Base-by-base conservation (phyloP, 306 rosid genomes). In the Argentina anserina region DNA sequence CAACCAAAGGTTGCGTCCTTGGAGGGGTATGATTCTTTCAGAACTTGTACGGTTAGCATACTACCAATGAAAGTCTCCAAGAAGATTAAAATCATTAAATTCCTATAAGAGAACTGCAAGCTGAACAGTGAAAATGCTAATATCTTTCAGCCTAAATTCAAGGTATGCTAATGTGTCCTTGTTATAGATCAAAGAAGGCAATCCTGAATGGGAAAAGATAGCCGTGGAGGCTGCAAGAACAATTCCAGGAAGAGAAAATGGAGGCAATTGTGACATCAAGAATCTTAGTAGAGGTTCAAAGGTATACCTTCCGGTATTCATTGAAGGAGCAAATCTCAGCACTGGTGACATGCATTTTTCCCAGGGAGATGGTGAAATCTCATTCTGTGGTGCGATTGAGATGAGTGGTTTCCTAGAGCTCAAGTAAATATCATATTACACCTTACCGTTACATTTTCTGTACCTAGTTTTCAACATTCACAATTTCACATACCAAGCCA, bases 331-430 rank as follows among this genome's bases (percentile, higher is more conserved):
- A 70, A 94, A 94, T 81, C 86, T 94, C 45, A 94, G 98, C 78
- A 83, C 96, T 7, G 97, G 97, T 10, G 98, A 94, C 83, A 91
- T 91, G 96, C 96, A 91, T 72, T 93, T 93, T 67, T 93, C 97
- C 39, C 94, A 91, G 84, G 96, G 98, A 13, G 98, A 91, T 70
- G 95, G 97, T 28, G 97, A 94, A 81, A 82, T 94, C 75, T 75
- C 97, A 21, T 85, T 91, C 61, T 94, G 98, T 65, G 98, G 98
- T 47, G 97, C 98, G 26, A 93, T 93, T 40, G 97, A 93, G 82
- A 93, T 93, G 98, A 93, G 98, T 45, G 97, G 98, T 76, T 93
- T 93, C 80, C 88, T 93, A 23, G 96, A 93, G 74, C 96, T 94
- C 62, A 91, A 93, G 97, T 85, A 84, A 41, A 77, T 45, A 70